These are phyloP conservation scores for Graphilbum fragrans DNA, from an alignment of 2,329 filamentous ascomycete genomes.

Conservation along the genomic window DNA sequence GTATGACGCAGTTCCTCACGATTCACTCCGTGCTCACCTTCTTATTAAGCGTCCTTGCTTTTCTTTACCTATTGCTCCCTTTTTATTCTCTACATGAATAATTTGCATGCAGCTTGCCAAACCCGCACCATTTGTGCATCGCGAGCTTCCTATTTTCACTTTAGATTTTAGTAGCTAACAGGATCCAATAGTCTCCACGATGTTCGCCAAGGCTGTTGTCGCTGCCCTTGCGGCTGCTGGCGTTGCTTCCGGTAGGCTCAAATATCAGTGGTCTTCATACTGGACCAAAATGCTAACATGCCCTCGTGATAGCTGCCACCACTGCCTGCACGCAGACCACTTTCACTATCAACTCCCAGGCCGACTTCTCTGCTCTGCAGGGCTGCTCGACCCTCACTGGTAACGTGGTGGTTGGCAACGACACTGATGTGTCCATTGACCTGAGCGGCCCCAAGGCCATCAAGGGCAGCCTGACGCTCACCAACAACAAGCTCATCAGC, in stretches of 20 bases:
- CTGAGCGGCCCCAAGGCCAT: constrained; percentile 49
- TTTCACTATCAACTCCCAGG: constrained; percentile 49
- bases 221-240: constrained; percentile 27
- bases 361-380: constrained; percentile 46
- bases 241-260: constrained; percentile 24
- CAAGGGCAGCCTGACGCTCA: constrained; percentile 42
- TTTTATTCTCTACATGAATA: no score
- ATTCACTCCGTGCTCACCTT: no score
- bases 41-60: no score
- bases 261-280: not conserved
- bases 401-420: constrained; percentile 50
- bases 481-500: constrained; percentile 50
- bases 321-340: constrained; percentile 19
- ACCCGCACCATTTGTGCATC: no score
- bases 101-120: no score
- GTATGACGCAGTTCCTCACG: no score
- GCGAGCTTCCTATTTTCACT: no score
- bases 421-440: constrained; percentile 42
- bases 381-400: constrained; percentile 59
- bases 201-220: constrained; percentile 29
- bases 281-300: not conserved
- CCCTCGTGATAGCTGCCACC: constrained; percentile 9
- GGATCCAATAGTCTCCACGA: constrained; percentile 17
- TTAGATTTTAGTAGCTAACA: not conserved
- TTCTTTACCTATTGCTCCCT: no score